Evolutionary conservation across 2,329 filamentous ascomycete species (phyloP), one percentile per base, ranked within the genome.

Genomic region (Aspergillus ibericus): DNA sequence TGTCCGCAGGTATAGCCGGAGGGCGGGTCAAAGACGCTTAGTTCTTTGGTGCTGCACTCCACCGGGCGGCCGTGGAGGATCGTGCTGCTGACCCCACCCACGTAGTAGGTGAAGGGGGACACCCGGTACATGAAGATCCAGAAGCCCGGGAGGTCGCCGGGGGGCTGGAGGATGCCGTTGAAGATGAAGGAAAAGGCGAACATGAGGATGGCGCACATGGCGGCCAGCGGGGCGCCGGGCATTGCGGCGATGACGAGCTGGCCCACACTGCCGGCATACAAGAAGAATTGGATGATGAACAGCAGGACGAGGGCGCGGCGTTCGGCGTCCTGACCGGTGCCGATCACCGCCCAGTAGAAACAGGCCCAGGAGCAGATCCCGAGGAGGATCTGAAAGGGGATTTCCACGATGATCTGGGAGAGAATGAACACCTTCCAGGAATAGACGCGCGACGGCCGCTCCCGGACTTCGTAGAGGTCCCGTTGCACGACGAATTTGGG

Each of bases 101-200:
- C 42, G 16, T 51, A 46, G 62, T 72, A 73, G 68, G 64, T 1
- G 82, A 81, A 8, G 87, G 87, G 22, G 80, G 73, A 72, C 92
- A 88, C 53, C 71, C 73, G 44, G 90, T 79, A 83, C 74, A 84
- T 83, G 65, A 85, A 66, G 82, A 84, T 75, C 96, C 93, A 75
- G 89, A 91, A 52, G 70, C 68, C 6, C 85, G 87, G 77, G 87
- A 96, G 1, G 67, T 66, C 52, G 89, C 84, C 0, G 74, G 60
- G 1, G 81, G 85, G 69, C 88, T 88, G 53, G 88, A 83, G 89
- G 2, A 96, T 79, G 18, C 85, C 90, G 16, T 83, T 84, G 40
- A 95, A 86, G 4, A 93, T 80, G 71, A 96, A 96, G 0, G 89
- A 92, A 70, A 96, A 92, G 0, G 91, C 85, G 78, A 93, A 93